Base-by-base conservation (phyloP, 2,329 filamentous ascomycete genomes). In the Aureobasidium sp. region DNA sequence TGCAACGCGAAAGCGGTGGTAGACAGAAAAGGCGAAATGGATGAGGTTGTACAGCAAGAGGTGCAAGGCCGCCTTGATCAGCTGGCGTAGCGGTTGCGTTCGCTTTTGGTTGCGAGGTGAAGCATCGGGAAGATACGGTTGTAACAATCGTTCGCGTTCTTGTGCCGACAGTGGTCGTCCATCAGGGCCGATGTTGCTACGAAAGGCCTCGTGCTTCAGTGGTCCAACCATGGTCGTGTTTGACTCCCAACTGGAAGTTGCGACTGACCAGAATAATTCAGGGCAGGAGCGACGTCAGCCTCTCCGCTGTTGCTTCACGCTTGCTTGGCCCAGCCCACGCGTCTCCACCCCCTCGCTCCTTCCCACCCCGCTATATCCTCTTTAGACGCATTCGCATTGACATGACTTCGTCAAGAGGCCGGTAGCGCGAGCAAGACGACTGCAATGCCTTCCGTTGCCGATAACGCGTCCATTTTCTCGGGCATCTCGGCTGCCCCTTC, bases 11-110 rank as follows among this genome's bases (percentile, higher is more conserved):
- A 90, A 76, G 65, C 92, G 88, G 67, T 97, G 87, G 74, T 94
- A 95, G 66, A 97, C 79, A 7, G 90, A 93, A 77, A 96, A 97
- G 67, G 96, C 73, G 65, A 88, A 82, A 71, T 96, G 91, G 67
- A 93, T 79, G 62, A 89, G 69, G 64, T 83, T 81, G 74, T 88
- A 92, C 64, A 90, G 73, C 44, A 90, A 73, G 60, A 86, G 73
- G 74, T 91, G 82, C 46, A 92, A 74, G 68, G 69, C 89, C 85
- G 61, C 81, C 81, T 64, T 85, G 82, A 64, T 55, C 43, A 66
- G 63, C 52, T 59, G 61, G 17, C 65, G 56, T 8, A 62, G 46
- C 32, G 63, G 64, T 48, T 66, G 64, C 17, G 60, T 13, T 4
- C 43, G 50, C 20, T 55, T 17, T n/a, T 32, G 43, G 29, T 43